Percentiles rank a stretch among this genome's conserved stretches.
Evolutionary conservation across 164 flowering plant species (phyloP).

Genomic region (Chimonanthus salicifolius): DNA sequence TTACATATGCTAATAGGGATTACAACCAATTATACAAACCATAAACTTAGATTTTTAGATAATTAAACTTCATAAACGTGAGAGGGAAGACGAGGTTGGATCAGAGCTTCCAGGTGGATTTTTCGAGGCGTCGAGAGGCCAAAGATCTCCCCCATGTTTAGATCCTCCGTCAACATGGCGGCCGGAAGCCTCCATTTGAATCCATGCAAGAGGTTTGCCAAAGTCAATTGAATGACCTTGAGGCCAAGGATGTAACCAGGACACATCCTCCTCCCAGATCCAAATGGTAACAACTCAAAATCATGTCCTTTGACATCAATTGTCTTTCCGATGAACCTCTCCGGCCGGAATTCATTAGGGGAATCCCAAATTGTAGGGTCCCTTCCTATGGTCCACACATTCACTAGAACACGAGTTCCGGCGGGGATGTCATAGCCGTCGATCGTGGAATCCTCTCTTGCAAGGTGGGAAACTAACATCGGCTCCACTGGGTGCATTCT

Average conservation of each 20-base stretch:
- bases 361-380: constrained; percentile 55
- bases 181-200: constrained; percentile 53
- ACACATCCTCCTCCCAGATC: constrained; percentile 77
- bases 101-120: constrained; percentile 34
- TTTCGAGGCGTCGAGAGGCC: constrained; percentile 68
- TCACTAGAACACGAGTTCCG: constrained; percentile 44
- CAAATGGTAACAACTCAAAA: constrained; percentile 68
- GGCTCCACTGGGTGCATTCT: constrained; percentile 79
- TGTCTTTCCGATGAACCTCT: constrained; percentile 48
- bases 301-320: constrained; percentile 68
- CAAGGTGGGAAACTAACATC: constrained; percentile 41
- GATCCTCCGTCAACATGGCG: constrained; percentile 33
- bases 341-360: constrained; percentile 56
- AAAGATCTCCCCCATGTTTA: constrained; percentile 65
- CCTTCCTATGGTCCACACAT: constrained; percentile 56
- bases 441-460: constrained; percentile 37
- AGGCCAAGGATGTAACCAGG: constrained; percentile 59
- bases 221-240: constrained; percentile 50
- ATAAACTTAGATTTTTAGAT: background rate
- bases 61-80: constrained; percentile 19
- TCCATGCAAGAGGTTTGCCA: constrained; percentile 73
- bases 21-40: background rate
- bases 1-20: too few relatives aligned
- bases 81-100: constrained; percentile 46
- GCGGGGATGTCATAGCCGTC: constrained; percentile 50